A percentile compares a stretch with the other conserved stretches of the same genome.
Conservation (phyloP, 2,329 filamentous ascomycete genomes). For the Hypoxylon sp. region DNA sequence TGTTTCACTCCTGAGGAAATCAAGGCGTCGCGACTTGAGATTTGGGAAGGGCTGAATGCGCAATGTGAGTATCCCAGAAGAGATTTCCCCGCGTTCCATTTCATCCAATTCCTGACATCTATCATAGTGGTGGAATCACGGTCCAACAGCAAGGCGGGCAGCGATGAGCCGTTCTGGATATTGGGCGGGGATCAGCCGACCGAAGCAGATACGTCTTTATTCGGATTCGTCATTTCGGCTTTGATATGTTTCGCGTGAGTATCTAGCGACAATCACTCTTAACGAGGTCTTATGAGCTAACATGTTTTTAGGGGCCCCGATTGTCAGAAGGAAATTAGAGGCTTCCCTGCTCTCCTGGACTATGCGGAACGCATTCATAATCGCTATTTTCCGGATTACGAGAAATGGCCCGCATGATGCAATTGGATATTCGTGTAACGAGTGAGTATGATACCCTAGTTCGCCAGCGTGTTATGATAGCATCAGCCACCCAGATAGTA, state of each 20-base stretch:
- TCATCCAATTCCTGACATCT: no score
- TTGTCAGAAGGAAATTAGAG: conserved; percentile 54
- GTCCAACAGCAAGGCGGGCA: conserved; percentile 37
- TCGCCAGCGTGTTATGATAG: no score
- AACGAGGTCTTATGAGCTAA: conserved; percentile 23
- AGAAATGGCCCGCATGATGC: conserved; percentile 45
- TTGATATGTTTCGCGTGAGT: conserved; percentile 64
- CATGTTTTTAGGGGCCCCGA: conserved; percentile 53
- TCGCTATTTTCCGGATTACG: conserved; percentile 66
- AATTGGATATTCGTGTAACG: no score
- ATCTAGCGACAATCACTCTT: neutral
- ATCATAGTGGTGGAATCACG: conserved; percentile 36
- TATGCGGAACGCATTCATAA: conserved; percentile 66
- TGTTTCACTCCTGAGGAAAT: conserved; percentile 62
- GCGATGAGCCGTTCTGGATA: conserved; percentile 62
- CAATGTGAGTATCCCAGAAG: conserved; percentile 42
- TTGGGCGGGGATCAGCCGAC: conserved; percentile 62
- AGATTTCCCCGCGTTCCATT: neutral
- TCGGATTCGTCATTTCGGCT: conserved; percentile 64
- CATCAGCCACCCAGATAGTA: no score
- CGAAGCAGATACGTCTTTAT: conserved; percentile 65
- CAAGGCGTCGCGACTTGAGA: conserved; percentile 53
- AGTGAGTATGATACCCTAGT: no score
- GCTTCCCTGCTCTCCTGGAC: conserved; percentile 59
- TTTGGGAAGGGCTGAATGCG: conserved; percentile 63